Base-by-base conservation (phyloP, 2,329 filamentous ascomycete species). In the Claviceps fusiformis region DNA sequence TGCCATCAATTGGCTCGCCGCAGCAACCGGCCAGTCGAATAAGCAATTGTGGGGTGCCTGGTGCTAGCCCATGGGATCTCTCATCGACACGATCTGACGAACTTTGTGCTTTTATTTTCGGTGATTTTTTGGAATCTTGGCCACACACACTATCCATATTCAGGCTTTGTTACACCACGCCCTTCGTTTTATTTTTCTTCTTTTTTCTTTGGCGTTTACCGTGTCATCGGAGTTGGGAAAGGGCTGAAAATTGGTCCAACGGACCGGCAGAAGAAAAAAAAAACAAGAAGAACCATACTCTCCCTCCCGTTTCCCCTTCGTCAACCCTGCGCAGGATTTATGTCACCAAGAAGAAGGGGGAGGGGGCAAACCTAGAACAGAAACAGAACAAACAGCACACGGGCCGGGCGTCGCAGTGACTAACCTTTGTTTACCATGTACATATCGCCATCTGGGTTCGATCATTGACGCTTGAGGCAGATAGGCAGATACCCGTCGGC, bases 1-100 rank as follows among this genome's bases (percentile, higher is more conserved):
- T 58, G 89, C 89, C 31, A 69, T 87, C 58, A 79, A 76, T 64
- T 79, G 76, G 70, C 69, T 87, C 54, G 71, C 61, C 55, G 67
- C 67, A 52, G 72, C 71, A 50, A 69, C 59, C 13, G 50, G 54
- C 24, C 59, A 54, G 45, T 66, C 65, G 44, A 61, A 60, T 10
- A 59, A 56, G 19, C 62, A 62, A 41, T 57, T 59, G 6, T 67
- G 62, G 61, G 57, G 57, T 27, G 60, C 59, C 51, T 67, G 61
- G 56, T 60, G 39, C 56, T 43, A 17, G 19, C 27, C 7, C 9
- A 11, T 15, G 2, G 5, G 17, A 39, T 17, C 8, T 10, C 17
- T 8, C 15, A 37, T 56, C 53, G 44, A 46, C 53, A 46, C 50
- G 27, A 35, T 31, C n/a, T 29, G 35, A 52, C 27, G 19, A 52